phyloP scores from a whole-genome alignment of 805 yeast species.

The Candida railenensis region DNA sequence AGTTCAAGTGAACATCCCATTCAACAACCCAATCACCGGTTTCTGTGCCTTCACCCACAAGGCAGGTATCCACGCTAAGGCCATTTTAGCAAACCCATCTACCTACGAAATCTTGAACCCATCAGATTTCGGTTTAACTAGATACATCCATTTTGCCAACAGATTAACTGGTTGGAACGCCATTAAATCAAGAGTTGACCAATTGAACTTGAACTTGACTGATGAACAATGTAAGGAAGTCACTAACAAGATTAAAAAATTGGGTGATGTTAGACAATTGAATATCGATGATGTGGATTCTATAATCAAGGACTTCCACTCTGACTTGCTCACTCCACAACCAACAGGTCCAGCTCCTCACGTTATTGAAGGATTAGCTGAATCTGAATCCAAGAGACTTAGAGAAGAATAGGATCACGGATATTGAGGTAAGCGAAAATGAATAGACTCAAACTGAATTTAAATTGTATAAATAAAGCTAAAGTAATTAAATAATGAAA shows the following conservation, averaged over 20 bases:
- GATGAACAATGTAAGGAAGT: slow-evolving; percentile 96
- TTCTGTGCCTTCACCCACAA: slow-evolving; percentile 99
- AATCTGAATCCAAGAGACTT: slow-evolving; percentile 10
- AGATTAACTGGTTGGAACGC: slow-evolving; percentile 99
- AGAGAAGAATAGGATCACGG: slow-evolving; percentile 3
- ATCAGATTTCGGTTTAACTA: slow-evolving; percentile 89
- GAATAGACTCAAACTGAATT: background rate
- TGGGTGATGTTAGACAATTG: slow-evolving; percentile 93
- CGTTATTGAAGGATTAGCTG: slow-evolving; percentile 11
- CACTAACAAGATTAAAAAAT: slow-evolving; percentile 85
- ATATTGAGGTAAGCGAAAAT: background rate
- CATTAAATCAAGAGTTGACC: slow-evolving; percentile 96
- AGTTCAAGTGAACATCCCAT: slow-evolving; percentile 94
- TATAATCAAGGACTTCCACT: slow-evolving; percentile 90
- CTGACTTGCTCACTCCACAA: slow-evolving; percentile 60
- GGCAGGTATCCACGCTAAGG: slow-evolving; percentile 99
- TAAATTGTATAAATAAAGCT: background rate
- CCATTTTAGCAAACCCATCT: slow-evolving; percentile 96
- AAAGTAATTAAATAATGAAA: background rate
- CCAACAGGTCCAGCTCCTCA: slow-evolving; percentile 9
- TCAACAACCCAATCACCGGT: slow-evolving; percentile 98
- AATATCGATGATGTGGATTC: slow-evolving; percentile 97
- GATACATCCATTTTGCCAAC: slow-evolving; percentile 97
- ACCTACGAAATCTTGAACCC: slow-evolving; percentile 98
- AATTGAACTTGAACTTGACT: slow-evolving; percentile 81